Percentiles rank a stretch among this genome's conserved stretches.
These are phyloP conservation scores for Syzygium jambos DNA, from an alignment of 345 rosid genomes.

Conservation along the genomic window DNA sequence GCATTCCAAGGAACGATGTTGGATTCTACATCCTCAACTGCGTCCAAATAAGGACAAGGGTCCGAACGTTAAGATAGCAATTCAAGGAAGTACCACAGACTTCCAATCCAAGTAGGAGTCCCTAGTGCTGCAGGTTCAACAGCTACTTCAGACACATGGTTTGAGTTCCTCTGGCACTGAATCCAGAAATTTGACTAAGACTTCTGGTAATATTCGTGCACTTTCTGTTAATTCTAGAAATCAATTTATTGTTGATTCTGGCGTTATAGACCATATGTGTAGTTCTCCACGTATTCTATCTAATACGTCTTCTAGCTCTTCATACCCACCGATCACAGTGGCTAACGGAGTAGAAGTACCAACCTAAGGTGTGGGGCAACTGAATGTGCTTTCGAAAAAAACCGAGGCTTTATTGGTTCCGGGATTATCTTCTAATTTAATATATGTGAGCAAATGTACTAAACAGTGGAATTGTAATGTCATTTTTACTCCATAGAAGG, in stretches of 20 bases:
- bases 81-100: too few species aligned
- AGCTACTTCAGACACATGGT: too few species aligned
- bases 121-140: too few species aligned
- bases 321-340: neutral
- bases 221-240: neutral
- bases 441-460: neutral
- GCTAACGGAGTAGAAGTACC: neutral
- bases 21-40: too few species aligned
- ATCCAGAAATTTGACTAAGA: too few species aligned
- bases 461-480: neutral
- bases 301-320: neutral
- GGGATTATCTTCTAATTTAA: neutral
- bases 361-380: neutral
- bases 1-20: too few species aligned
- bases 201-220: neutral
- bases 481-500: neutral
- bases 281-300: neutral
- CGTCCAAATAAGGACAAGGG: too few species aligned
- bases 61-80: too few species aligned
- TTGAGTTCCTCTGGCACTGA: too few species aligned
- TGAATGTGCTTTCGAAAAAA: neutral
- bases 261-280: neutral
- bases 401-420: neutral
- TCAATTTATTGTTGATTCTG: too few species aligned
- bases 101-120: too few species aligned